phyloP scores from a whole-genome alignment of 2,329 filamentous ascomycete species.

The Daldinia sp. region DNA sequence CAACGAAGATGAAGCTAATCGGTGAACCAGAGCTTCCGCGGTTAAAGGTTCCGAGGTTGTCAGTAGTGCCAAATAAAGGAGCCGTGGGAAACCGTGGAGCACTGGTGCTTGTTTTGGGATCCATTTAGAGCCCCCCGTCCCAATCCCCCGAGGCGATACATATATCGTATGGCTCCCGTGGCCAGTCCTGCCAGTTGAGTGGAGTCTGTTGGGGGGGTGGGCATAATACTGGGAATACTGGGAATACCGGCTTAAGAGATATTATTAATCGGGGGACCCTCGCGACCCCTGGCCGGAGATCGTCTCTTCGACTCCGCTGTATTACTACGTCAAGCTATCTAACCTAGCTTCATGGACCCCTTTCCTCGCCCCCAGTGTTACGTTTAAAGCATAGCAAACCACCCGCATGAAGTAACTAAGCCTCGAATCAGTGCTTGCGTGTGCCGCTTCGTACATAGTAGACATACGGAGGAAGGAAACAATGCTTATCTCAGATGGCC shows the following conservation, averaged over 20 bases:
- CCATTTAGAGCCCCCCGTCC: slow-evolving; percentile 4
- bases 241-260: background rate
- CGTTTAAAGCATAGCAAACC: too few relatives aligned
- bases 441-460: too few relatives aligned
- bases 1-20: background rate
- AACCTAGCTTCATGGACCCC: too few relatives aligned
- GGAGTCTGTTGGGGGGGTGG: background rate
- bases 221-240: background rate
- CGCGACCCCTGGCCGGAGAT: slow-evolving; percentile 4
- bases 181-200: background rate
- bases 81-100: slow-evolving; percentile 16
- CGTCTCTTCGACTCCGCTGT: background rate
- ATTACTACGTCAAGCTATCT: background rate
- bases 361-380: background rate
- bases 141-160: background rate
- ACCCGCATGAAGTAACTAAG: too few relatives aligned
- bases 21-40: slow-evolving; percentile 7
- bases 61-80: slow-evolving; percentile 6
- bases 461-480: background rate
- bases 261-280: slow-evolving; percentile 3
- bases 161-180: background rate
- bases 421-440: background rate
- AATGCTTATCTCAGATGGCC: background rate
- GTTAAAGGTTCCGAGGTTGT: slow-evolving; percentile 29
- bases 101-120: background rate